phyloP scores from a whole-genome alignment of 257 asterid species.

The Gentiana macrophylla region DNA sequence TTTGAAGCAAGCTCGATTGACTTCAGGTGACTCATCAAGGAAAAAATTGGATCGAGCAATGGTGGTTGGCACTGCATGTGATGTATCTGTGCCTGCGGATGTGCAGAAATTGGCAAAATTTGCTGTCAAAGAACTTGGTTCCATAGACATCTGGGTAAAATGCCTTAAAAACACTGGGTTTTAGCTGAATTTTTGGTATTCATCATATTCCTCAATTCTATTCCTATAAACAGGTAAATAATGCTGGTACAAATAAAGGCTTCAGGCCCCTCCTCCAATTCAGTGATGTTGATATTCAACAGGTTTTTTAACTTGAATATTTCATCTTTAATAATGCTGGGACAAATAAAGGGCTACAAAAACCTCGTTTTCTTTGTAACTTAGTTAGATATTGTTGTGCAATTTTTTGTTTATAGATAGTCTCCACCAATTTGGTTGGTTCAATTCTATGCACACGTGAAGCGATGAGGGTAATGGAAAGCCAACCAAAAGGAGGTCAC shows the following conservation, averaged over 20 bases:
- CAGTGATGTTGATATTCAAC: conserved; percentile 67
- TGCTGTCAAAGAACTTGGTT: conserved; percentile 65
- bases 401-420: conserved; percentile 47
- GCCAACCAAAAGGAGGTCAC: conserved; percentile 73
- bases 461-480: conserved; percentile 58
- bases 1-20: conserved; percentile 41
- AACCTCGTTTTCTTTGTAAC: too few species aligned
- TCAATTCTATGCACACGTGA: conserved; percentile 94
- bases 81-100: conserved; percentile 85
- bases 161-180: too few species aligned
- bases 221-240: conserved; percentile 50
- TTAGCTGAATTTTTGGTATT: neutral
- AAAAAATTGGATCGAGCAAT: conserved; percentile 46
- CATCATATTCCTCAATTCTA: neutral
- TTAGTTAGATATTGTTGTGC: too few species aligned
- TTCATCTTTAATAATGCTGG: neutral
- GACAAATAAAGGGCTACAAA: too few species aligned
- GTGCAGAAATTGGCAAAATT: conserved; percentile 57
- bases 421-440: conserved; percentile 87
- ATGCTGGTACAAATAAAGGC: conserved; percentile 98
- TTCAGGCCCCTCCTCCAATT: conserved; percentile 91
- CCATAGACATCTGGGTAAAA: conserved; percentile 77
- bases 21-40: conserved; percentile 37
- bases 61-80: conserved; percentile 81
- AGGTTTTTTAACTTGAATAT: conserved; percentile 37